Base-by-base conservation (phyloP, 2,329 filamentous ascomycete species). In the Epichloe scottii region DNA sequence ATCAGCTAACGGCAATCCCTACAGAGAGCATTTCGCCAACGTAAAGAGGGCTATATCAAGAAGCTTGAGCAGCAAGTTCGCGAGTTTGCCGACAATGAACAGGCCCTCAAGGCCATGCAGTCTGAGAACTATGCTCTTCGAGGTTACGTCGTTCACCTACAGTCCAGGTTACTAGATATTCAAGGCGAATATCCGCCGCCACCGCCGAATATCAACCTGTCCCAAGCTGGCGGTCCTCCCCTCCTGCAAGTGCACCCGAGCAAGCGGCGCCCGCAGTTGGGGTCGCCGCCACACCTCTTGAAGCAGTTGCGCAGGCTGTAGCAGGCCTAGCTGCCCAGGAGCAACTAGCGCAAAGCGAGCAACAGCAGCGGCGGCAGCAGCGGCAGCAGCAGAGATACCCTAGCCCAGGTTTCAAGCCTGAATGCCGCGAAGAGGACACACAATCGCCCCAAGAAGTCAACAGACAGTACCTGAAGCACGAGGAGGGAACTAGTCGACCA, bases 31-130 rank as follows among this genome's bases (percentile, higher is more conserved):
- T 98, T 98, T 70, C 87, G 93, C 41, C 90, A 97, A 71, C 86
- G 93, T 56, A 98, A 98, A 66, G 93, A 98, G 69, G 87, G 88
- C 44, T 96, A 98, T 67, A 98, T 98, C 68, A 95, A 95, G 73
- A 94, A 95, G 66, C 78, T 98, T 6, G 93, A 98, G 69, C 86
- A 93, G 64, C 88, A 97, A 65, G 89, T 96, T 48, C 84, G 88
- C 61, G 87, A 93, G 33, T 87, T 82, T 57, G 77, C 81, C 58
- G 77, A 81, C 17, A 79, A 95, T 68, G 86, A 89, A 58, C 79
- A 86, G 55, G 81, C 79, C 51, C 89, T 81, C 68, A 93, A 95
- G 66, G 72, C 77, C n/a, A 71, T 95, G 26, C 88, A 95, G 63
- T 75, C 80, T 30, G 91, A 98, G 66, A 95, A 96, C 69, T 93